Evolutionary conservation across 2,329 filamentous ascomycete species (phyloP), one percentile per base, ranked within the genome.

Genomic region (Alternaria consortialis): DNA sequence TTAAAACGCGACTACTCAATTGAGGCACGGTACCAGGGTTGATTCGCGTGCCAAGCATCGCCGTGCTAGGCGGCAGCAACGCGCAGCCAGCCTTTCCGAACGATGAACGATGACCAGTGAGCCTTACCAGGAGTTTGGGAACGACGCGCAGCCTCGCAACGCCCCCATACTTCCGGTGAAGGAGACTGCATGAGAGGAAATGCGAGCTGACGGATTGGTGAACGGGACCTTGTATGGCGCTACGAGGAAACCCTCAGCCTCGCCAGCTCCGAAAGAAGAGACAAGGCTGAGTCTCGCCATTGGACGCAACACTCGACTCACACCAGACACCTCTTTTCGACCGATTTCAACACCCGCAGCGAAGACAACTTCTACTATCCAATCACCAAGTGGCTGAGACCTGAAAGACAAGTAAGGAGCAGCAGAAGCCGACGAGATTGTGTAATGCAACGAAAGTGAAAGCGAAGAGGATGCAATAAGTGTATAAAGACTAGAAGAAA

Each of bases 41-140:
- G 36, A 52, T 12, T 29, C 3, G n/a, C 34, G n/a, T 15, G 48
- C 50, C 50, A 52, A 52, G 50, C 50, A 52, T 52, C 36, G 9
- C 23, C n/a, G 27, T 39, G 12, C 11, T 52, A 40, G 34, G 50
- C 50, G 48, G 23, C 34, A 52, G 34, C 48, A 39, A 15, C 23
- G 15, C 34, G 34, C 34, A 36, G 23, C 1, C 36, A 15, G 32
- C 34, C 34, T 31, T 25, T n/a, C 36, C 34, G 15, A 58, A 11
- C 50, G 29, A 36, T 58, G 56, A 58, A 36, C 15, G 29, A 20
- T 58, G 56, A 53, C 36, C 40, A 46, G 9, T 56, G 54, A 51
- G 56, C 48, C 48, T 53, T 53, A 25, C 40, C 8, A 12, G 48
- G 27, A 17, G 37, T 39, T 5, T n/a, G 31, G 17, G 15, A 42